Evolutionary conservation across 2,329 filamentous ascomycete genomes (phyloP), one percentile per base, ranked within the genome.

Genomic region (Alternaria brassicicola): DNA sequence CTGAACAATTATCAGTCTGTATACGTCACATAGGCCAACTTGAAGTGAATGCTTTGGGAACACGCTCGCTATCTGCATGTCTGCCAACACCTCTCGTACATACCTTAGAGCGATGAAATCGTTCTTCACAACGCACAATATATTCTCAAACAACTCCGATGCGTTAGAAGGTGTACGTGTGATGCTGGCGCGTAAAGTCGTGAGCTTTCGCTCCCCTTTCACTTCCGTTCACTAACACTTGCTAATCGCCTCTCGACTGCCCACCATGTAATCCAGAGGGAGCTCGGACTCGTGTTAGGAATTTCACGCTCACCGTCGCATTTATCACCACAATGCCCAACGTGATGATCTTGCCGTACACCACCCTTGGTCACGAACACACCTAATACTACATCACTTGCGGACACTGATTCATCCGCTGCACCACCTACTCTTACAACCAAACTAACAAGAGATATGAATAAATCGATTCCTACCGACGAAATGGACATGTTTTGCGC

Each of bases 301-400:
- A 45, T 19, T 7, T 17, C 23, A 1, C 25, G 2, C 15, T 45
- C 41, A 45, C 25, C 25, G 4, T 13, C 41, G n/a, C n/a, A 3
- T 28, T 23, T 12, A 21, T 7, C 6, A 4, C 30, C 2, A n/a
- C 6, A 23, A 10, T 23, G 3, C 5, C 5, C 8, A 33, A 5
- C 43, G 26, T 30, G 26, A 31, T 6, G 19, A 4, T 19, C 28
- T 31, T 31, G 43, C 8, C 1, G 7, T 12, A 19, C 4, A 1
- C 17, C 8, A 8, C 30, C 15, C 10, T 3, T 7, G 3, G 23
- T 13, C 28, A 33, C 8, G 30, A 23, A 6, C 6, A 7, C 4
- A n/a, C 2, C 28, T 2, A 3, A 17, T 9, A 25, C 13, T 1
- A 35, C 1, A 47, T 12, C 8, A n/a, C 1, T 35, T 0, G n/a